Evolutionary conservation across 1,284 basidiomycete species (phyloP), one percentile per base, ranked within the genome.

Genomic region (Irpex sp.): DNA sequence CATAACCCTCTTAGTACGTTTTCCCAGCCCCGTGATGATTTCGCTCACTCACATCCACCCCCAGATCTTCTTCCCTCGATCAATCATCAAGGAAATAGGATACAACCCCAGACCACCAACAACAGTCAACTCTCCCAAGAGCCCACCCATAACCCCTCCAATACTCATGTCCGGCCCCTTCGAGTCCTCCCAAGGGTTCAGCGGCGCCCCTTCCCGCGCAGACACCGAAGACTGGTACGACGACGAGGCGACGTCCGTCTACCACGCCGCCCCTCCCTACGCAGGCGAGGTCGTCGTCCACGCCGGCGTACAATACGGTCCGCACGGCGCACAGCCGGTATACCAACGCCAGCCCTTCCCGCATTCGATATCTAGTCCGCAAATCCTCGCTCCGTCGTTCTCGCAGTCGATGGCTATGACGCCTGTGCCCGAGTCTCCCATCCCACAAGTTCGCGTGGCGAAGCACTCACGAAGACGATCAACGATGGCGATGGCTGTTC

Each of bases 41-140:
- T 15, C 13, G 15, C 19, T 51, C 31, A 11, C 13, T 11, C 40
- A 59, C 15, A 63, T 48, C 36, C 52, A 34, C 58, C 17, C 15
- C 19, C 59, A 90, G 87, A 83, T 91, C 60, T 91, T 91, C 76
- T 91, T 91, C 77, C 89, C 89, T 54, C 87, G 88, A 44, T 89
- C 89, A 1, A 80, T 88, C 59, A 81, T 82, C 6, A 78, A 77
- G 44, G 88, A 91, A 73, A 77, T 81, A 1, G 87, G 86, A 1
- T 88, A 89, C 68, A 76, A 79, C 73, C 66, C 71, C 4, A 74
- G 74, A 47, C 59, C 67, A 6, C 65, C 71, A 4, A 73, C 72
- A n/a, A 65, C 67, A 9, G 38, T 59, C 4, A 62, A 67, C 38
- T 74, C 72, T 31, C 73, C 73, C 6, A 74, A 74, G 62, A 69